Base-by-base conservation (phyloP, 2,329 filamentous ascomycete species). In the Talaromyces sp. region DNA sequence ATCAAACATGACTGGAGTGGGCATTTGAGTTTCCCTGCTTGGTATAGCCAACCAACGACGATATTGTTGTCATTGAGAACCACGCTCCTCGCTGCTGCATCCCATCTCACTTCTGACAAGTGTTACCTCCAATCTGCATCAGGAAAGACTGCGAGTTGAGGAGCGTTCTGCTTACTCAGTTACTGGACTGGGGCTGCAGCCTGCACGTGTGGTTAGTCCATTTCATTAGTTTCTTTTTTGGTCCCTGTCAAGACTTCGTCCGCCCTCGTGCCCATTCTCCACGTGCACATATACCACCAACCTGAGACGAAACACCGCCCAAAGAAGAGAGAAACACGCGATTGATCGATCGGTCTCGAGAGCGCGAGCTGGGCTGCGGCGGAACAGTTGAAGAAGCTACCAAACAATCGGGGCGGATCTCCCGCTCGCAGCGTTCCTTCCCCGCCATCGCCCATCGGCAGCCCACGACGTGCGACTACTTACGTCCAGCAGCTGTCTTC, bases 391-490 rank as follows among this genome's bases (percentile, higher is more conserved):
- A 52, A 52, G 27, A 52, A 52, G 49, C 49, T 52, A 17, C 49
- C 49, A 29, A 13, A 52, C 49, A 29, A 27, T 32, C n/a, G 55
- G 11, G 56, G 59, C 58, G 59, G 59, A 61, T 61, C 59, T 61
- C 59, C 59, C 59, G 59, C 58, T 19, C 58, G 27, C 51, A 49
- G 49, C 31, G 26, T 10, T 61, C 56, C 51, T 51, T 58, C 56
- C 56, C 46, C 46, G 56, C 56, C 56, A 52, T 58, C 50, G 31
- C 11, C 24, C 19, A 55, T 26, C 53, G 29, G 19, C 51, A 29
- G 31, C 53, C n/a, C 24, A 55, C 24, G 29, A 41, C 27, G 10
- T n/a, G 29, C 29, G 13, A 53, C 17, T 52, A 4, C 11, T 41
- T 52, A 27, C 3, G 17, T 10, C 21, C 49, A 24, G 9, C 53